Base-by-base conservation (phyloP, 306 rosid species). In the Alnus glutinosa region DNA sequence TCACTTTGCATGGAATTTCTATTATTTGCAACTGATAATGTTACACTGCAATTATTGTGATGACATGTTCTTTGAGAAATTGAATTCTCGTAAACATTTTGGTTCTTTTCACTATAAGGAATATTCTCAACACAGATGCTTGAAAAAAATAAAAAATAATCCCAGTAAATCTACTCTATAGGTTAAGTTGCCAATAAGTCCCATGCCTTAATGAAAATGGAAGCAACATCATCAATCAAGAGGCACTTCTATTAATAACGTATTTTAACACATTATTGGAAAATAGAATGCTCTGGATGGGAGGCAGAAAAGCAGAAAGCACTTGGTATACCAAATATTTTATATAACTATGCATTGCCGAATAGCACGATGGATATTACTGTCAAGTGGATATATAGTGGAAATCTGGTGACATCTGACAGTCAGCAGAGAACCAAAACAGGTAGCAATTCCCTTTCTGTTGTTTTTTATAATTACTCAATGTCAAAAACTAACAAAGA, bases 141-240 rank as follows among this genome's bases (percentile, higher is more conserved):
- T 19, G 64, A 23, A 23, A 1, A 49, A 23, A 23, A 23, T 23
- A 19, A 62, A 28, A 32, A 77, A 70, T 39, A 76, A 77, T 42
- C 34, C 70, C n/a, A 46, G 50, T 54, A 37, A 67, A 18, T 9
- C 69, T 39, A 55, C 61, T 9, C n/a, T 66, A 63, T 30, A 54
- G 11, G 57, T 61, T 30, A 54, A 8, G 57, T 61, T 49, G 72
- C 81, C 70, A 72, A 44, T 71, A 57, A 73, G 47, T 44, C 49
- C 30, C 67, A 79, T n/a, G 44, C 52, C 77, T 54, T 78, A 54
- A 52, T 16, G 71, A 89, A 75, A 82, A 81, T 87, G 90, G 89
- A 78, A 73, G 85, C 85, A 85, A 87, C 88, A 57, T 80, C 88
- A 87, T 66, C 67, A 39, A 52, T 30, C 32, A 74, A 69, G 82